phyloP scores from a whole-genome alignment of 2,329 filamentous ascomycete genomes.

The Boeremia exigua region DNA sequence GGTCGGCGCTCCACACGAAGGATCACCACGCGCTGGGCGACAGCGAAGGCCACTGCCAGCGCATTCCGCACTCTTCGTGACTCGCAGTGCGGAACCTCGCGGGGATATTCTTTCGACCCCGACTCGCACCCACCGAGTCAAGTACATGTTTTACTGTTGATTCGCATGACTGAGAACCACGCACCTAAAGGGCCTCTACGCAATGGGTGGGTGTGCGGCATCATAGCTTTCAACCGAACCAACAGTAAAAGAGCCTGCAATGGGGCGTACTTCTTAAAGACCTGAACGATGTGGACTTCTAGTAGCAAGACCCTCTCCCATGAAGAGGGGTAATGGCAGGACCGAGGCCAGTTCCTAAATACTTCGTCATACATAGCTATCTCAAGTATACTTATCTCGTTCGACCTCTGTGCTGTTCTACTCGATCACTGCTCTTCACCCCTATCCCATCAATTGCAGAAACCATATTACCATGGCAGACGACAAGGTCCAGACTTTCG shows the following conservation, averaged over 20 bases:
- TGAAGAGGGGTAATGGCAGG: slow-evolving; percentile 15
- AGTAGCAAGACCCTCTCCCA: neutral
- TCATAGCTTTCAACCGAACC: slow-evolving; percentile 1
- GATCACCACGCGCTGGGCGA: neutral
- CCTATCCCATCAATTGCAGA: neutral
- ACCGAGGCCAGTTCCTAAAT: slow-evolving; percentile 14
- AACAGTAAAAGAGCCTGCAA: slow-evolving; percentile 3
- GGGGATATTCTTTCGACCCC: neutral
- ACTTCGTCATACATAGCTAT: slow-evolving; percentile 2
- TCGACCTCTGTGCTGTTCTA: neutral
- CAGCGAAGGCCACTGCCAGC: neutral
- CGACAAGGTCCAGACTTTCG: slow-evolving; percentile 36
- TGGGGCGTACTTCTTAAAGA: neutral
- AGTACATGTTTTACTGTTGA: neutral
- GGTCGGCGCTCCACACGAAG: slow-evolving; percentile 2
- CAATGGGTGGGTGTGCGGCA: neutral
- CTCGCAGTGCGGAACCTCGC: slow-evolving; percentile 1
- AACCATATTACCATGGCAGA: slow-evolving; percentile 30
- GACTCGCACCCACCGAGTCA: slow-evolving; percentile 10
- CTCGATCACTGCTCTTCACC: neutral
- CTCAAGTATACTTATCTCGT: neutral
- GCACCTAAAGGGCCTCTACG: neutral
- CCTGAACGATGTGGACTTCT: neutral
- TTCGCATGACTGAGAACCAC: neutral
- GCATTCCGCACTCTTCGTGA: neutral